These are phyloP conservation scores for Magnolia kwangsiensis DNA, from an alignment of 164 flowering plant genomes.

Conservation along the genomic window DNA sequence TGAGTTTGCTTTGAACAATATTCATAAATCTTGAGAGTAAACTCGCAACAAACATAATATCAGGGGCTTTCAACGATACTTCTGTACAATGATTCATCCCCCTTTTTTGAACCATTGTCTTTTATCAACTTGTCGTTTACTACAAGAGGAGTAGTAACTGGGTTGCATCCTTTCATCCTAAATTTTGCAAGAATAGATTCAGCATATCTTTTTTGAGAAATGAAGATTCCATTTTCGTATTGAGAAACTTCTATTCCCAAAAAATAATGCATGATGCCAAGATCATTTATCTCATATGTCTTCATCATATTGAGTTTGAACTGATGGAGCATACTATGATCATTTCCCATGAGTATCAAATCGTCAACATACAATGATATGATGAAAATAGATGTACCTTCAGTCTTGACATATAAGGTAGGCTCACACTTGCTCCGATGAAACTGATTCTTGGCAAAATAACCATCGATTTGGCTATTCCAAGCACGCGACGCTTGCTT, in stretches of 20 bases:
- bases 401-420: neutral
- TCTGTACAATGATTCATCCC: neutral
- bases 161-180: neutral
- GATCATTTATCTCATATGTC: too few species aligned
- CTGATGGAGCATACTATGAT: neutral
- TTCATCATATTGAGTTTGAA: neutral
- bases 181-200: neutral
- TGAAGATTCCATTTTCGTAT: neutral
- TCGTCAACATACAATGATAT: neutral
- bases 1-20: neutral
- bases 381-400: neutral
- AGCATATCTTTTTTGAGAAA: neutral
- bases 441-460: neutral
- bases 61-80: neutral
- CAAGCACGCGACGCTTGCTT: constrained; percentile 3
- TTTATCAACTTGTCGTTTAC: neutral
- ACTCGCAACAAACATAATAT: neutral
- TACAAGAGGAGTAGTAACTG: neutral
- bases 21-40: neutral
- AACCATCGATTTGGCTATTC: neutral
- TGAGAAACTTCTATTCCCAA: neutral
- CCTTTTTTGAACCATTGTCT: neutral
- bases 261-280: too few species aligned
- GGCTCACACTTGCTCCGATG: neutral
- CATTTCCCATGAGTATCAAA: neutral